These are phyloP conservation scores for Helminthosporium solani DNA, from an alignment of 2,329 filamentous ascomycete genomes.

Conservation along the genomic window DNA sequence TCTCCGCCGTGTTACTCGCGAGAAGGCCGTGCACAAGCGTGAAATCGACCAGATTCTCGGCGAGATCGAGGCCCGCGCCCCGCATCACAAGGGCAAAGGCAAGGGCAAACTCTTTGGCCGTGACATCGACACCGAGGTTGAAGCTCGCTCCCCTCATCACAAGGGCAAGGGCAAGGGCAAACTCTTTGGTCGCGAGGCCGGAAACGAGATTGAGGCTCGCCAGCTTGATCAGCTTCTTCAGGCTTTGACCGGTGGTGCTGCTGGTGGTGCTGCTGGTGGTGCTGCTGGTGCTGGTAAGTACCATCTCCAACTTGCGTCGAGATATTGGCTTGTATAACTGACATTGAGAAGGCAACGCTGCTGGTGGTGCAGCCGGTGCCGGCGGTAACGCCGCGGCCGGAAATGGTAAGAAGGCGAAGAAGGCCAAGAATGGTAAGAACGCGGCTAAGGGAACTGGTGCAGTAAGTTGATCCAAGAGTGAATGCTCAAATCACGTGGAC, in stretches of 20 bases:
- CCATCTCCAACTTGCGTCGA: too few relatives aligned
- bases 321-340: too few relatives aligned
- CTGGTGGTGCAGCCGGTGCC: slow-evolving; percentile 7
- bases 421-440: not conserved
- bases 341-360: not conserved
- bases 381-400: slow-evolving; percentile 1
- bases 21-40: slow-evolving; percentile 27
- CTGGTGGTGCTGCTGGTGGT: slow-evolving; percentile 9
- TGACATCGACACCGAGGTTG: not conserved
- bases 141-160: not conserved
- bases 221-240: slow-evolving; percentile 22
- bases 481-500: too few relatives aligned
- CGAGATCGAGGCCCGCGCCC: not conserved
- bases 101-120: too few relatives aligned
- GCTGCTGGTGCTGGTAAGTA: slow-evolving; percentile 5
- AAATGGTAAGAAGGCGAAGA: not conserved
- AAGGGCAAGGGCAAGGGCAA: too few relatives aligned
- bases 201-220: slow-evolving; percentile 25
- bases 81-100: not conserved
- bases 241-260: slow-evolving; percentile 16
- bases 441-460: slow-evolving; percentile 3
- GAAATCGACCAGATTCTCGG: slow-evolving; percentile 21
- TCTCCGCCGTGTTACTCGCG: slow-evolving; percentile 20
- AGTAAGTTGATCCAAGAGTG: slow-evolving; percentile 1
- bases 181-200: slow-evolving; percentile 1